A percentile compares a stretch with the other conserved stretches of the same genome.
Conservation (phyloP, 768 basidiomycete genomes). For the Lactifluus piperatus region DNA sequence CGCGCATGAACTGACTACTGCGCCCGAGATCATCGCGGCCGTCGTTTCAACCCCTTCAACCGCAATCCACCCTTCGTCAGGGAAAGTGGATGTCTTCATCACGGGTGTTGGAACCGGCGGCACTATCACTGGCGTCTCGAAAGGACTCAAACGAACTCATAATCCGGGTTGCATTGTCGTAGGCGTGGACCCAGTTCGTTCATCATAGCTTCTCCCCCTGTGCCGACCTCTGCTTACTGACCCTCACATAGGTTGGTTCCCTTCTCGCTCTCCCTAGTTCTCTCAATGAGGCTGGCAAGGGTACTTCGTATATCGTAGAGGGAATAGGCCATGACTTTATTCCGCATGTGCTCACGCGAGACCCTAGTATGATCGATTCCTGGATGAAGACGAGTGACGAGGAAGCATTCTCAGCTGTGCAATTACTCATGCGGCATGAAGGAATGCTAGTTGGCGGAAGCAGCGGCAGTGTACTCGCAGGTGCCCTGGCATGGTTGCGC, state of each 20-base stretch:
- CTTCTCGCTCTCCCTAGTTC: constrained; percentile 66
- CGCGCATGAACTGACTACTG: constrained; percentile 87
- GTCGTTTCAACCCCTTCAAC: constrained; percentile 59
- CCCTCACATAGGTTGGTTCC: too few species aligned
- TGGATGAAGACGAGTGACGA: constrained; percentile 86
- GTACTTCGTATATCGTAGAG: constrained; percentile 67
- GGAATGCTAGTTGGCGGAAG: constrained; percentile 91
- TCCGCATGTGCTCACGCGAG: constrained; percentile 77
- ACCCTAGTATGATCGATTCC: constrained; percentile 47
- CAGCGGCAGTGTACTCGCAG: constrained; percentile 78
- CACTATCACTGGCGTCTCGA: constrained; percentile 81
- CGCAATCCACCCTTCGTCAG: constrained; percentile 46
- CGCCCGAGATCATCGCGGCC: constrained; percentile 83
- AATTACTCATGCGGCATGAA: constrained; percentile 71
- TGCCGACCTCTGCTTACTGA: too few species aligned
- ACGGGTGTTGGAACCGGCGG: constrained; percentile 94
- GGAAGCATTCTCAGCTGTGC: constrained; percentile 69
- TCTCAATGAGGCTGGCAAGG: constrained; percentile 48
- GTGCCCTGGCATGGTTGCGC: constrained; percentile 69
- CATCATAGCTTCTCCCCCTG: too few species aligned
- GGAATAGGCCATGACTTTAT: constrained; percentile 96
- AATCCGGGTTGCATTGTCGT: constrained; percentile 68
- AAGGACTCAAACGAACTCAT: constrained; percentile 70
- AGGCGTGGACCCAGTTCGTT: constrained; percentile 96
- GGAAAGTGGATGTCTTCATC: constrained; percentile 72